Evolutionary conservation across 1,284 basidiomycete genomes (phyloP).

Genomic region (Ganoderma leucocontextum): DNA sequence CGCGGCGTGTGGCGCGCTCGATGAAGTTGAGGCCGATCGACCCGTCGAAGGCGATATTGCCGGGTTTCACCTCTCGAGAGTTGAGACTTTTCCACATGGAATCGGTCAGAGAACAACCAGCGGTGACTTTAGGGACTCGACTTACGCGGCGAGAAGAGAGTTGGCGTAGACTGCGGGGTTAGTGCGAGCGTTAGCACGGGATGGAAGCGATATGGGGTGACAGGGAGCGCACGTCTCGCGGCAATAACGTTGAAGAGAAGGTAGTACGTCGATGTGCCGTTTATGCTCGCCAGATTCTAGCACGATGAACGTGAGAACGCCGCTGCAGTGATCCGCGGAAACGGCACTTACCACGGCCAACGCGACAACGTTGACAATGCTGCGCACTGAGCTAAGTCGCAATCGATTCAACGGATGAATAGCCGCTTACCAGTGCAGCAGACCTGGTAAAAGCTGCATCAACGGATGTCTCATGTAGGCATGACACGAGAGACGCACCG

Average conservation of each 20-base stretch:
- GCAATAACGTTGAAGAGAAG: constrained; percentile 4
- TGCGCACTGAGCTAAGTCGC: neutral
- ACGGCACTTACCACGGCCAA: neutral
- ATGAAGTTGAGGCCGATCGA: constrained; percentile 11
- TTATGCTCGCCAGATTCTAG: constrained; percentile 4
- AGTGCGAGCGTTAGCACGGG: neutral
- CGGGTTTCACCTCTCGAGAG: neutral
- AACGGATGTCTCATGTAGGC: neutral
- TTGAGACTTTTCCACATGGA: constrained; percentile 1
- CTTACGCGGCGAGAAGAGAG: constrained; percentile 10
- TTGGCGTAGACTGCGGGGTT: constrained; percentile 10
- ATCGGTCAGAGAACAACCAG: neutral
- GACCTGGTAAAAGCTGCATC: neutral
- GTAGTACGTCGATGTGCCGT: neutral
- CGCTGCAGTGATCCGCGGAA: neutral
- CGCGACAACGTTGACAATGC: neutral
- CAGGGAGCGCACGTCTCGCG: neutral
- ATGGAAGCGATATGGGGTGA: neutral
- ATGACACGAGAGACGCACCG: neutral
- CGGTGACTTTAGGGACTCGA: neutral
- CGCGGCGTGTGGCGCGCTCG: constrained; percentile 8
- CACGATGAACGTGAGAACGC: too few relatives aligned
- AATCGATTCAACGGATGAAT: too few relatives aligned
- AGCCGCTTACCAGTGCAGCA: constrained; percentile 3
- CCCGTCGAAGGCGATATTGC: constrained; percentile 8